Evolutionary conservation across 306 rosid species (phyloP), one percentile per base, ranked within the genome.

Genomic region (Glycine tomentella): DNA sequence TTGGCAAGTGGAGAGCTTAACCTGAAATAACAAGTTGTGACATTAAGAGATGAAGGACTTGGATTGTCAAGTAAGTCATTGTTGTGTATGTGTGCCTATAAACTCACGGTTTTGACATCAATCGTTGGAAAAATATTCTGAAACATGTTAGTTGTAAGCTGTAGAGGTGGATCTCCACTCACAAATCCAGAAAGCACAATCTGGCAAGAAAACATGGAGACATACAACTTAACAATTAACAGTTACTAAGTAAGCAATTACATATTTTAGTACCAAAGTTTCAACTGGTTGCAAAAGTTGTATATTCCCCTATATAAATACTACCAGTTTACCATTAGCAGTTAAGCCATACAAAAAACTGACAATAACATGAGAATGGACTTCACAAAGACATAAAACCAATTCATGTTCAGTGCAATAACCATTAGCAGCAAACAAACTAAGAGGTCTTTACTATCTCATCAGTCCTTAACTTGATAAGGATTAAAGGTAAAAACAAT

Each of bases 151-250:
- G 98, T 90, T 64, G 96, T 78, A 50, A 93, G 97, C 82, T 81
- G 85, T 50, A 96, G 84, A 83, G 87, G 99, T 63, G 82, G 90
- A 62, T 94, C 97, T 42, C 93, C 89, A 45, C 87, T 87, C 57
- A 92, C 91, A 80, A 96, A 96, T 82, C 98, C 97, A 50, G 99
- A 96, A 81, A 96, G 98, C 71, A 92, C 97, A 84, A 93, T 91
- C 99, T 96, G 90, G 56, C 72, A 86, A 69, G 74, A 68, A 74
- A 62, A 58, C 55, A 17, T n/a, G 7, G 20, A 74, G 52, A 49
- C 57, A 58, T 55, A 6, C 3, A n/a, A 11, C 12, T 51, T 62
- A 58, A 50, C 8, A 51, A 78, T 4, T 17, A 69, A 16, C 52
- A 66, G 55, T 34, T 34, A 34, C 31, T 25, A 25, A 25, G 31